Percentiles rank a stretch among this genome's conserved stretches.
phyloP scores from a whole-genome alignment of 768 basidiomycete genomes.

The Trametes gibbosa region DNA sequence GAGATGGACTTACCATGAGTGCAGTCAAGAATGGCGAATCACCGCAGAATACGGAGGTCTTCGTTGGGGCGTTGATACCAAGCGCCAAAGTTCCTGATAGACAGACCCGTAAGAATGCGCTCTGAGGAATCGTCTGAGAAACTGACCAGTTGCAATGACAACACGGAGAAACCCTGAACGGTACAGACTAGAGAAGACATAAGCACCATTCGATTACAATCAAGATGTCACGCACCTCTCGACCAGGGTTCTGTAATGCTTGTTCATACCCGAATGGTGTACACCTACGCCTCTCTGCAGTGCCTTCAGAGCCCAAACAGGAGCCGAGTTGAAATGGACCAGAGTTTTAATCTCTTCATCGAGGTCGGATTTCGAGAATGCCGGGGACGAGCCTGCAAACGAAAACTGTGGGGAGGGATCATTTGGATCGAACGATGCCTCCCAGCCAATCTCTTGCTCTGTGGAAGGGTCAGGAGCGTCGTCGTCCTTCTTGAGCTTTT shows the following conservation, averaged over 20 bases:
- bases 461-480: constrained; percentile 25
- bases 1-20: constrained; percentile 45
- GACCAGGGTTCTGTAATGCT: constrained; percentile 52
- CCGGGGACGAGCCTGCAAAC: constrained; percentile 44
- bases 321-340: constrained; percentile 31
- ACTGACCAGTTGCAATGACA: constrained; percentile 59
- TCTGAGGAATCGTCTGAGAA: neutral
- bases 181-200: constrained; percentile 44
- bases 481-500: constrained; percentile 39
- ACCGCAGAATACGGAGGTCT: constrained; percentile 60
- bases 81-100: constrained; percentile 59
- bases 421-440: constrained; percentile 53
- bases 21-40: constrained; percentile 62
- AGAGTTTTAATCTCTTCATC: constrained; percentile 45
- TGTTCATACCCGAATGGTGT: constrained; percentile 71
- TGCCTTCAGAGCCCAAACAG: constrained; percentile 45
- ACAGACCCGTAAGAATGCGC: neutral
- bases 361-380: constrained; percentile 48
- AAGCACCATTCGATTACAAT: neutral
- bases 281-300: constrained; percentile 62
- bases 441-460: constrained; percentile 39
- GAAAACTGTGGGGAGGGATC: constrained; percentile 61
- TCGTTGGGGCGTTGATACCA: constrained; percentile 74
- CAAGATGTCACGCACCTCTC: constrained; percentile 43
- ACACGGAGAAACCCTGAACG: constrained; percentile 61